These are phyloP conservation scores for Populus tomentosa DNA, from an alignment of 441 rosid species.

Conservation along the genomic window DNA sequence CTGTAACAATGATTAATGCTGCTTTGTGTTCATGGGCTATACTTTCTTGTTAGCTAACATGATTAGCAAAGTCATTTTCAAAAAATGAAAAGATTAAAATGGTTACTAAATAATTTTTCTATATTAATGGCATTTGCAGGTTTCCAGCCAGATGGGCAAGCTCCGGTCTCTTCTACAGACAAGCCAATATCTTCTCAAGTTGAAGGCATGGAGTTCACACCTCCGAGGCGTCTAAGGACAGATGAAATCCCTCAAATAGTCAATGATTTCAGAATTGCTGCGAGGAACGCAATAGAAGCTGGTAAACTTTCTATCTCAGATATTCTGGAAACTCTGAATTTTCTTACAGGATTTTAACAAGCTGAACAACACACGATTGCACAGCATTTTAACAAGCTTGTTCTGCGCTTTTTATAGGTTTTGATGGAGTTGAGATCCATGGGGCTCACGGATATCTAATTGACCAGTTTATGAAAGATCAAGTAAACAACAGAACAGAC, in stretches of 20 bases:
- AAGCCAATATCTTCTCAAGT: slow-evolving; percentile 15
- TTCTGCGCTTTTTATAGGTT: slow-evolving; percentile 8
- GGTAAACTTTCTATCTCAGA: background rate
- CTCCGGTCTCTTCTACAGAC: slow-evolving; percentile 22
- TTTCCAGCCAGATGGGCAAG: slow-evolving; percentile 25
- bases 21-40: no score
- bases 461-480: slow-evolving; percentile 37
- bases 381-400: background rate
- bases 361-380: no score
- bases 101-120: no score
- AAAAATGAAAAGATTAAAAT: no score
- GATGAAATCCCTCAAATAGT: slow-evolving; percentile 31
- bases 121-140: background rate
- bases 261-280: slow-evolving; percentile 31
- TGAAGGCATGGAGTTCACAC: slow-evolving; percentile 15
- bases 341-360: no score
- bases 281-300: slow-evolving; percentile 32
- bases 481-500: slow-evolving; percentile 27
- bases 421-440: slow-evolving; percentile 38
- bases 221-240: slow-evolving; percentile 24
- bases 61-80: no score
- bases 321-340: no score
- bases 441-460: slow-evolving; percentile 36
- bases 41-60: no score
- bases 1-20: background rate